Percentiles rank a stretch among this genome's conserved stretches.
Evolutionary conservation across 2,329 filamentous ascomycete species (phyloP).

Genomic region (Pseudogymnoascus sp.): DNA sequence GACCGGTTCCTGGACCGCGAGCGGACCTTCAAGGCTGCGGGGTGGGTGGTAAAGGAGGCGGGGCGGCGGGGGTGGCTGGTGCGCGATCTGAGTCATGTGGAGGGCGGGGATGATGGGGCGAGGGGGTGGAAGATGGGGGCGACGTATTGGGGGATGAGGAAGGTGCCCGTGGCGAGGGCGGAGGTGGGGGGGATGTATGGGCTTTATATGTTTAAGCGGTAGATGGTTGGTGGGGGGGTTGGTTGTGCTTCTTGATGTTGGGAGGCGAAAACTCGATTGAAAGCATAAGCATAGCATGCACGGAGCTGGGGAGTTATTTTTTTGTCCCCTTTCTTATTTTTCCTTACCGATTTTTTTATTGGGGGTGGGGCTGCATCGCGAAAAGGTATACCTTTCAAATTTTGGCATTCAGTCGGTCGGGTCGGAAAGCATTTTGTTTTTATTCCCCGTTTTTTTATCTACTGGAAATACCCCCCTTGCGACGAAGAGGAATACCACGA

Average conservation of each 20-base stretch:
- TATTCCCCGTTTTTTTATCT: neutral
- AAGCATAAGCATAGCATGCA: neutral
- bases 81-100: conserved; percentile 24
- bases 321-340: neutral
- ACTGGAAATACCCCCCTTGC: neutral
- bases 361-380: neutral
- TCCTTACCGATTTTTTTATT: neutral
- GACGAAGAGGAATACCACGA: neutral
- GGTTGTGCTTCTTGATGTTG: no score
- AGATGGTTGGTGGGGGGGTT: neutral
- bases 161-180: conserved; percentile 44
- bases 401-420: neutral
- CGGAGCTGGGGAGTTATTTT: neutral
- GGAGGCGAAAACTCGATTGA: no score
- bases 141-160: conserved; percentile 76
- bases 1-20: conserved; percentile 42
- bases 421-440: neutral
- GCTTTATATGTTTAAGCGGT: conserved; percentile 48
- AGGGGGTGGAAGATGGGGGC: conserved; percentile 78
- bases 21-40: conserved; percentile 42
- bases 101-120: conserved; percentile 43
- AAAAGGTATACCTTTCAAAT: neutral
- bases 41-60: conserved; percentile 66
- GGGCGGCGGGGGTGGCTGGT: conserved; percentile 61
- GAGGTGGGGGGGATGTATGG: conserved; percentile 51